phyloP scores from a whole-genome alignment of 1,284 basidiomycete genomes.

The Stygiomarasmius scandens region DNA sequence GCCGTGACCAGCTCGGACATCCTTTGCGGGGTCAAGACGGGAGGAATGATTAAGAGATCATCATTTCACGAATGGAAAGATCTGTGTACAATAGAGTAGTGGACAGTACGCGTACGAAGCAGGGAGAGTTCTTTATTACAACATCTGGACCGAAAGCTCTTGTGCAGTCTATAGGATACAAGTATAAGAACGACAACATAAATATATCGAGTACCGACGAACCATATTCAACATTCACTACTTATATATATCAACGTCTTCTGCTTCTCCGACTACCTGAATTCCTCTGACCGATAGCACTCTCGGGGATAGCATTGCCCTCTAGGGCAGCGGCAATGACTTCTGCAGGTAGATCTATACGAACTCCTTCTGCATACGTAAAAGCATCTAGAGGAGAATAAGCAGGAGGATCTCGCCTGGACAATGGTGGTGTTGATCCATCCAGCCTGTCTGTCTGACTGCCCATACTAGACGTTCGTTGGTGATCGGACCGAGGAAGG shows the following conservation, averaged over 20 bases:
- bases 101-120: neutral
- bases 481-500: conserved; percentile 47
- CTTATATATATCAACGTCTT: conserved; percentile 43
- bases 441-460: conserved; percentile 24
- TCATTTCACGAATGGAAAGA: no score
- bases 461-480: conserved; percentile 31
- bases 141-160: conserved; percentile 7
- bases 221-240: conserved; percentile 2
- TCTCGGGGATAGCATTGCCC: conserved; percentile 60
- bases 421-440: conserved; percentile 27
- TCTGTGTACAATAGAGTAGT: no score
- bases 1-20: no score
- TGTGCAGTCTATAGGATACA: neutral
- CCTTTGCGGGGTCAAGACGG: no score
- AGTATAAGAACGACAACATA: conserved; percentile 7
- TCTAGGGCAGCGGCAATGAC: conserved; percentile 81
- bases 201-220: conserved; percentile 5
- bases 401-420: conserved; percentile 70
- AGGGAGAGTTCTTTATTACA: conserved; percentile 16
- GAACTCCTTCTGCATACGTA: conserved; percentile 78
- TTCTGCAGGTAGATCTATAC: conserved; percentile 81
- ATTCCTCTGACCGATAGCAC: conserved; percentile 54
- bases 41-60: no score
- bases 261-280: conserved; percentile 61
- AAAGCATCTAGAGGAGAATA: conserved; percentile 83